These are phyloP conservation scores for Boletus barrowsii DNA, from an alignment of 768 basidiomycete genomes.

Conservation along the genomic window DNA sequence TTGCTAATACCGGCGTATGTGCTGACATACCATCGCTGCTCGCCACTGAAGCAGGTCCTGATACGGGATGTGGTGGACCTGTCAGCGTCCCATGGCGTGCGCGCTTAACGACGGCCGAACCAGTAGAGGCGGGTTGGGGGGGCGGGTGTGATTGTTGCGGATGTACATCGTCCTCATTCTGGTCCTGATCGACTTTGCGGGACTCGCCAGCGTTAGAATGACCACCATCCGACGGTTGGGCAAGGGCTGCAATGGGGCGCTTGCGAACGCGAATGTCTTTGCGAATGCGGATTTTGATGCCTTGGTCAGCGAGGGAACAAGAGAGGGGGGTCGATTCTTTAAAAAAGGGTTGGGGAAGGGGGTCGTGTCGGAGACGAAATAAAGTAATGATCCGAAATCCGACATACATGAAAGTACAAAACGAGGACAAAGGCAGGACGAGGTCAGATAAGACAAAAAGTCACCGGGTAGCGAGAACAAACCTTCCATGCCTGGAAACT, in stretches of 20 bases:
- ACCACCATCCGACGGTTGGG: conserved; percentile 16
- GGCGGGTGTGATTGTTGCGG: conserved; percentile 7
- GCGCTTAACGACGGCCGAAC: conserved; percentile 18
- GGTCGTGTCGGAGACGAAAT: conserved; percentile 9
- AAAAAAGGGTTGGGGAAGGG: background rate
- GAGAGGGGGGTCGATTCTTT: conserved; percentile 86
- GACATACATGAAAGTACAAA: conserved; percentile 12
- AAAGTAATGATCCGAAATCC: conserved; percentile 19
- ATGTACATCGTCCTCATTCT: conserved; percentile 21
- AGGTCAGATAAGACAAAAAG: conserved; percentile 23
- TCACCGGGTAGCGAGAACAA: conserved; percentile 20
- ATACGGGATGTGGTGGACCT: conserved; percentile 14
- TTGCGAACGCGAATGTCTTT: conserved; percentile 88
- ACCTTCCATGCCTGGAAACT: conserved; percentile 97
- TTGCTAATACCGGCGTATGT: conserved; percentile 18
- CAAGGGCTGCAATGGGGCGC: conserved; percentile 46
- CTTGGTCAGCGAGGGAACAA: conserved; percentile 90
- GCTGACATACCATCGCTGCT: conserved; percentile 18
- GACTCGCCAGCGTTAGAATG: conserved; percentile 7
- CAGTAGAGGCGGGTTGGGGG: conserved; percentile 11
- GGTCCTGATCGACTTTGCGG: conserved; percentile 29
- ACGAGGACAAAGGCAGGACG: conserved; percentile 10
- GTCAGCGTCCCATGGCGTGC: conserved; percentile 31
- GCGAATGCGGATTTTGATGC: conserved; percentile 91
- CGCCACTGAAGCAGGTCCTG: conserved; percentile 16